These are phyloP conservation scores for Pseudonectria buxi DNA, from an alignment of 2,329 filamentous ascomycete genomes.

Conservation along the genomic window DNA sequence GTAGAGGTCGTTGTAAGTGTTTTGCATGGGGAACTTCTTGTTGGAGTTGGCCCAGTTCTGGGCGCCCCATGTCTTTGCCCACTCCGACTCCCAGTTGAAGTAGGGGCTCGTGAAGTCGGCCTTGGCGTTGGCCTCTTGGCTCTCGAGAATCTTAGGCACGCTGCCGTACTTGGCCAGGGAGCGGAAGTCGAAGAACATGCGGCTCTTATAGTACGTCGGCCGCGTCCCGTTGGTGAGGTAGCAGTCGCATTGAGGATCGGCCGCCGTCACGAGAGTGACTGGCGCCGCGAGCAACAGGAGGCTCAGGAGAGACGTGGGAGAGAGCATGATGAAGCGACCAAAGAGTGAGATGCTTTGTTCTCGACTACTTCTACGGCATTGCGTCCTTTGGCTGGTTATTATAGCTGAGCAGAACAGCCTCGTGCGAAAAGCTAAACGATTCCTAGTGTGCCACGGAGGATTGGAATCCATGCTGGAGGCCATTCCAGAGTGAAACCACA, in stretches of 20 bases:
- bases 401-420: no score
- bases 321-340: conserved; percentile 12
- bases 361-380: no score
- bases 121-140: conserved; percentile 20
- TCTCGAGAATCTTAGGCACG: conserved; percentile 25
- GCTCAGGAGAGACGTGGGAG: conserved; percentile 12
- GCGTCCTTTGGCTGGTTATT: no score
- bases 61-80: conserved; percentile 28
- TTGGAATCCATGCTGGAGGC: no score
- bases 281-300: conserved; percentile 15
- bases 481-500: no score
- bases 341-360: not conserved
- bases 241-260: conserved; percentile 22
- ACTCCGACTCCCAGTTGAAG: conserved; percentile 26
- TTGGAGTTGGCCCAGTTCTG: conserved; percentile 33
- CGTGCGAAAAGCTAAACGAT: no score
- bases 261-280: conserved; percentile 8
- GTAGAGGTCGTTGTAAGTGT: conserved; percentile 37
- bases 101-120: conserved; percentile 29
- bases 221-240: conserved; percentile 20
- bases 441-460: no score
- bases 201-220: conserved; percentile 19
- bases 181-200: conserved; percentile 27
- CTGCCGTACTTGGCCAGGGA: conserved; percentile 19
- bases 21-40: conserved; percentile 28